phyloP scores from a whole-genome alignment of 345 rosid genomes.

The sweet orange (Citrus sinensis) region DVS_A1.0 CM039167.1:24314001-24314500 shows the following conservation, averaged over 20 bases:
- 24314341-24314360: neutral
- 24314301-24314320: slow-evolving; percentile 15
- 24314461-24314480: neutral
- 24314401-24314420: neutral
- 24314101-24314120: slow-evolving; percentile 5
- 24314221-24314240: slow-evolving; percentile 47
- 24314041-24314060: slow-evolving; percentile 90
- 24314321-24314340: neutral
- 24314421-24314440: slow-evolving; percentile 11
- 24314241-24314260: slow-evolving; percentile 34
- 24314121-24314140: neutral
- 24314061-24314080: slow-evolving; percentile 78
- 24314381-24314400: no score
- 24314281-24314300: slow-evolving; percentile 55
- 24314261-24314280: slow-evolving; percentile 57
- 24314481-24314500: neutral
- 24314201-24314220: slow-evolving; percentile 32
- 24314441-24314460: neutral
- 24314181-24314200: slow-evolving; percentile 58
- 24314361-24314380: neutral
- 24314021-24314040: slow-evolving; percentile 59
- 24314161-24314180: neutral
- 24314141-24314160: neutral
- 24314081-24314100: slow-evolving; percentile 65
- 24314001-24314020: slow-evolving; percentile 68